Conservation (phyloP, 148 eudicot genomes). For the Arctostaphylos glauca region DNA sequence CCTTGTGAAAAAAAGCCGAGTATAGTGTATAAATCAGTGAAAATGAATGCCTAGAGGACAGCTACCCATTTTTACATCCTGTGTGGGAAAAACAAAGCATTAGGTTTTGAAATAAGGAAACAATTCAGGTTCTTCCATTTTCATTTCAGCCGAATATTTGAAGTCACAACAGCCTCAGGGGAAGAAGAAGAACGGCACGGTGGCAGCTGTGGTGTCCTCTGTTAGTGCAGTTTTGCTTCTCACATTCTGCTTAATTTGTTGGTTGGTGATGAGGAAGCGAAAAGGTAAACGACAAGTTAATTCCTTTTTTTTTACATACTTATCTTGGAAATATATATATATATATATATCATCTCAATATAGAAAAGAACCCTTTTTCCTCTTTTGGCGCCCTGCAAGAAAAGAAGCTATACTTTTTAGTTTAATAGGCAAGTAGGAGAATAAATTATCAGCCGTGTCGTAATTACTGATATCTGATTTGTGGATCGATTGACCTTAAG, state of each 20-base stretch:
- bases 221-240: slow-evolving; percentile 20
- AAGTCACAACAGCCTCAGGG: too few relatives aligned
- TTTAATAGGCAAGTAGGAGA: not conserved
- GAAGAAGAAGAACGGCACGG: slow-evolving; percentile 2
- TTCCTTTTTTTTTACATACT: too few relatives aligned
- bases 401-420: not conserved
- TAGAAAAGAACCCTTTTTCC: not conserved
- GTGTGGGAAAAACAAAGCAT: too few relatives aligned
- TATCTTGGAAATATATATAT: too few relatives aligned
- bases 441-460: not conserved
- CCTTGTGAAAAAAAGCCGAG: too few relatives aligned
- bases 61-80: too few relatives aligned
- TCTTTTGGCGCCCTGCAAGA: not conserved
- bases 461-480: not conserved
- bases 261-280: slow-evolving; percentile 27
- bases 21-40: too few relatives aligned
- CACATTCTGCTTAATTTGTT: slow-evolving; percentile 14
- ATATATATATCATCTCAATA: too few relatives aligned
- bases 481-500: not conserved
- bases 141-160: not conserved
- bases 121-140: too few relatives aligned
- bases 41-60: too few relatives aligned
- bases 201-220: slow-evolving; percentile 16
- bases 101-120: too few relatives aligned
- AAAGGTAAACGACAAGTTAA: slow-evolving; percentile 35